phyloP scores from a whole-genome alignment of 306 rosid genomes.

The Lupinus albus region DNA sequence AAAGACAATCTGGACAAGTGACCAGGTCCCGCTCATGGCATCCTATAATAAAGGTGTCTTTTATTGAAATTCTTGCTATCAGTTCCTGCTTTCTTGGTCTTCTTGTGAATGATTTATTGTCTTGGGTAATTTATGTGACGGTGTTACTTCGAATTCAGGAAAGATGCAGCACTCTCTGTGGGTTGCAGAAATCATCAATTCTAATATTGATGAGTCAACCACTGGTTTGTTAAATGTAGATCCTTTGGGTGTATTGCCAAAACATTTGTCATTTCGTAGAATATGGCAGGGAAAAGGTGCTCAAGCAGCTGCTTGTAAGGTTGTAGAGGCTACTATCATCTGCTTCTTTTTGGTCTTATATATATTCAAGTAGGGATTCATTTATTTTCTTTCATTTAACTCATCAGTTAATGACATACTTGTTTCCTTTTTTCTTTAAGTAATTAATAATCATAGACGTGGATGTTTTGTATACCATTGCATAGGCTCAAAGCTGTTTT shows the following conservation, averaged over 20 bases:
- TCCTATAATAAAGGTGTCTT: conserved; percentile 82
- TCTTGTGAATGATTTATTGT: conserved; percentile 34
- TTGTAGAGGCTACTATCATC: conserved; percentile 32
- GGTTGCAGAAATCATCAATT: conserved; percentile 73
- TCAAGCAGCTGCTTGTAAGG: conserved; percentile 88
- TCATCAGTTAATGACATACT: neutral
- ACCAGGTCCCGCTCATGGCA: conserved; percentile 88
- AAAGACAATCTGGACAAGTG: conserved; percentile 97
- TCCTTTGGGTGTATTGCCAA: conserved; percentile 66
- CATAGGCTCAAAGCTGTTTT: conserved; percentile 15
- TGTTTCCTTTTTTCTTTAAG: conserved; percentile 29
- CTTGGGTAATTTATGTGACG: conserved; percentile 34
- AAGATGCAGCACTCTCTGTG: conserved; percentile 96
- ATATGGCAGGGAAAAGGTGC: conserved; percentile 99
- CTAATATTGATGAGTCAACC: conserved; percentile 59
- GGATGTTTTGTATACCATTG: conserved; percentile 22
- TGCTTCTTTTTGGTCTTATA: conserved; percentile 27
- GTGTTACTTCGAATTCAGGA: conserved; percentile 60
- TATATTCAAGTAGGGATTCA: conserved; percentile 17
- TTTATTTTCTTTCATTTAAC: conserved; percentile 15
- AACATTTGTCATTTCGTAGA: conserved; percentile 70
- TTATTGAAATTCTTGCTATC: conserved; percentile 27
- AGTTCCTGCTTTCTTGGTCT: conserved; percentile 15
- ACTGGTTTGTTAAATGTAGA: conserved; percentile 54
- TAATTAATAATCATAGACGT: conserved; percentile 7